Conservation (phyloP, 2,329 filamentous ascomycete species). For the Fusarium penzigii region DNA sequence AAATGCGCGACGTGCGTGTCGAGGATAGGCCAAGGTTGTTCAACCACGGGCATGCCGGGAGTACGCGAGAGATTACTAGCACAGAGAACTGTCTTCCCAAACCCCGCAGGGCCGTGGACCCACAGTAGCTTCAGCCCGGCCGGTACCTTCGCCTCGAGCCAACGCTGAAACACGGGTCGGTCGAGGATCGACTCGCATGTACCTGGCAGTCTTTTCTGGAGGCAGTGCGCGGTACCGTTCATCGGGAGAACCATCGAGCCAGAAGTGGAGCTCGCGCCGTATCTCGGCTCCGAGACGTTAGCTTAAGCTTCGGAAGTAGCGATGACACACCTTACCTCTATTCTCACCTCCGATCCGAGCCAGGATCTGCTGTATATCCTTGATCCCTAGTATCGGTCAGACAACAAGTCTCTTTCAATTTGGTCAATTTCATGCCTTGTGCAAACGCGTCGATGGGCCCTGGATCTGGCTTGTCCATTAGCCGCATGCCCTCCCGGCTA, state of each 20-base stretch:
- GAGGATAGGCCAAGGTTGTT: too few species aligned
- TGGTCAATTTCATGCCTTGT: neutral
- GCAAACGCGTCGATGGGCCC: too few species aligned
- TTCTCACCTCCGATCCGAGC: too few species aligned
- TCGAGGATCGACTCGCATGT: neutral
- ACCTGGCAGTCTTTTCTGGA: neutral
- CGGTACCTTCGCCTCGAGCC: neutral
- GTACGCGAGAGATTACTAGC: too few species aligned
- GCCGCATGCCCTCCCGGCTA: neutral
- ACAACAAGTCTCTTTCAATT: neutral
- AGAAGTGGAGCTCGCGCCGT: neutral
- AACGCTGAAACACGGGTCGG: neutral
- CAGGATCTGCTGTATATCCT: neutral
- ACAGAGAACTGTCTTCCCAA: too few species aligned
- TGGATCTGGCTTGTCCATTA: neutral
- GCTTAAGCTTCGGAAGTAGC: too few species aligned
- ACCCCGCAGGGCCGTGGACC: too few species aligned
- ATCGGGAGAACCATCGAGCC: neutral
- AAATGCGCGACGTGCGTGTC: too few species aligned
- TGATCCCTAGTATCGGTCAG: neutral
- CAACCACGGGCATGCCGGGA: too few species aligned
- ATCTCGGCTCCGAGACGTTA: neutral
- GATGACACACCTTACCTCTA: too few species aligned
- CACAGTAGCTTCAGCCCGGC: too few species aligned
- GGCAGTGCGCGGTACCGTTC: neutral